Evolutionary conservation across 768 basidiomycete species (phyloP).

Genomic region (Boletellus sp.): DNA sequence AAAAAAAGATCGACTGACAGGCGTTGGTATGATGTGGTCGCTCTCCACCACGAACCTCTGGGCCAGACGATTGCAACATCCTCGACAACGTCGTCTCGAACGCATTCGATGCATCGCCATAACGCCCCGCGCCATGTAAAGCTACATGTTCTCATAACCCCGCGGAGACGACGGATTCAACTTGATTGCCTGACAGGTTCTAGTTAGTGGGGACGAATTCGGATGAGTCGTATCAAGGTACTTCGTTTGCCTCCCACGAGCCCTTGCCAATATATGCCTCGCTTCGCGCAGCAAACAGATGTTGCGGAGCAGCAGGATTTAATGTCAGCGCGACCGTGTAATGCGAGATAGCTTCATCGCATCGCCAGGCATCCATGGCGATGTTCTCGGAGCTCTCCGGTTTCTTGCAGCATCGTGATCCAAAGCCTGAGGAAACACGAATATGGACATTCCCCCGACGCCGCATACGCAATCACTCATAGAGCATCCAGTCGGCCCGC

Average conservation of each 20-base stretch:
- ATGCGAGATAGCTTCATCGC: constrained; percentile 1
- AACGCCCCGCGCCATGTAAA: neutral
- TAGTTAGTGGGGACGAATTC: neutral
- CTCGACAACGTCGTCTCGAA: constrained; percentile 10
- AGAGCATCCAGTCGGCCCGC: constrained; percentile 1
- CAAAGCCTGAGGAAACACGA: neutral
- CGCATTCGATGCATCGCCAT: neutral
- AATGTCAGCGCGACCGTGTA: constrained; percentile 8
- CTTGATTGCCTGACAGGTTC: constrained; percentile 3
- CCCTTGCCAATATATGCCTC: neutral
- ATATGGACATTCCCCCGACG: neutral
- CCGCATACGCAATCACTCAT: neutral
- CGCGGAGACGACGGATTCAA: constrained; percentile 6
- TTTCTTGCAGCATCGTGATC: neutral
- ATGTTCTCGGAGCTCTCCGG: neutral
- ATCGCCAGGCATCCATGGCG: neutral
- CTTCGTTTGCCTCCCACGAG: constrained; percentile 3
- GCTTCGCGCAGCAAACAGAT: constrained; percentile 8
- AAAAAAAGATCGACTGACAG: neutral
- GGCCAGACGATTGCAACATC: constrained; percentile 1
- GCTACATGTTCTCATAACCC: constrained; percentile 11
- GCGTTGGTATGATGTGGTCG: neutral
- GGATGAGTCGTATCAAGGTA: neutral
- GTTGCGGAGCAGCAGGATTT: neutral
- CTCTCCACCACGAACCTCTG: constrained; percentile 3